phyloP scores from a whole-genome alignment of 2,329 filamentous ascomycete species.

The Paecilomyces fulvus region DNA sequence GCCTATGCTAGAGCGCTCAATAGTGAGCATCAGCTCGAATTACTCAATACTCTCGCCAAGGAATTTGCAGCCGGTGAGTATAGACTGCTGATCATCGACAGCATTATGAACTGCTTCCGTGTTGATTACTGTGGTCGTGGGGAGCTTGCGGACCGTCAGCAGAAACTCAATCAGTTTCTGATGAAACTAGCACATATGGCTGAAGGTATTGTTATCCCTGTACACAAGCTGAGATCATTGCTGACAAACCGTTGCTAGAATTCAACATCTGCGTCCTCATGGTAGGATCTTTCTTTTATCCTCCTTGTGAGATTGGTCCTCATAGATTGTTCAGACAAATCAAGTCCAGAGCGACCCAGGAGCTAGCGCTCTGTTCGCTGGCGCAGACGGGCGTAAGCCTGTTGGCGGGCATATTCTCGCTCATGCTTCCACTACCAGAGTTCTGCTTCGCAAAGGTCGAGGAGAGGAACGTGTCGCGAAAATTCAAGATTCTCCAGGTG shows the following conservation, averaged over 20 bases:
- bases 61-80: slow-evolving; percentile 57
- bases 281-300: slow-evolving; percentile 27
- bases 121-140: slow-evolving; percentile 60
- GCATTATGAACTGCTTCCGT: slow-evolving; percentile 61
- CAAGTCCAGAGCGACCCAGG: slow-evolving; percentile 65
- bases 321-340: slow-evolving; percentile 45
- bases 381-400: slow-evolving; percentile 60
- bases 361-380: slow-evolving; percentile 58
- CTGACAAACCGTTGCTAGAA: slow-evolving; percentile 33
- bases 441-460: slow-evolving; percentile 59
- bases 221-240: background rate
- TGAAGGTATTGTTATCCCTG: slow-evolving; percentile 38
- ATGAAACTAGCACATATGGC: slow-evolving; percentile 57
- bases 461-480: slow-evolving; percentile 64
- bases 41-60: slow-evolving; percentile 52
- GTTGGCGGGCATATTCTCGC: slow-evolving; percentile 61
- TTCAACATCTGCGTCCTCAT: slow-evolving; percentile 60
- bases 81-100: slow-evolving; percentile 59
- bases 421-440: slow-evolving; percentile 58
- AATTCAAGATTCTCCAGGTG: slow-evolving; percentile 59
- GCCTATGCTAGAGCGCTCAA: slow-evolving; percentile 57
- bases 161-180: slow-evolving; percentile 58
- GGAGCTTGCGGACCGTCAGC: slow-evolving; percentile 59
- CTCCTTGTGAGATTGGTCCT: background rate
- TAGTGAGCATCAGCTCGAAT: slow-evolving; percentile 57